Evolutionary conservation across 108 stramenopile species (phyloP).

Genomic region (Pseudonitzschia multistriata): DNA sequence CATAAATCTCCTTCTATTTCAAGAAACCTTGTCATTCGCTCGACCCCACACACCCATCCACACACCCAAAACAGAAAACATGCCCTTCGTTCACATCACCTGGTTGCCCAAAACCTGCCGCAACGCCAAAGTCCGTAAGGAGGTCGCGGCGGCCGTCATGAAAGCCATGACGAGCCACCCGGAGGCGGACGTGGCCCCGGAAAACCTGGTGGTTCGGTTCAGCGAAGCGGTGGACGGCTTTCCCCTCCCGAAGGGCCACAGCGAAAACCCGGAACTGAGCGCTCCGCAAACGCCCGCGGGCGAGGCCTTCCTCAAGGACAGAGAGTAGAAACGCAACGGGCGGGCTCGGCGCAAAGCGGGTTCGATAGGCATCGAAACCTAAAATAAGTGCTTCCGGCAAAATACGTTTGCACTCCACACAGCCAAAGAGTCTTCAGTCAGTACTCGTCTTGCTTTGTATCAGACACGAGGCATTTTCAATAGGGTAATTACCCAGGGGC

Average conservation of each 20-base stretch:
- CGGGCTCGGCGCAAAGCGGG: too few species aligned
- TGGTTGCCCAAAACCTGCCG: conserved; percentile 63
- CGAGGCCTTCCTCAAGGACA: conserved; percentile 48
- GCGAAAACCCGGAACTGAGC: conserved; percentile 39
- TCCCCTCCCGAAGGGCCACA: conserved; percentile 54
- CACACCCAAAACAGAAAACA: conserved; percentile 4
- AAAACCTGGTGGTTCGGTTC: conserved; percentile 56
- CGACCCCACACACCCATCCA: too few species aligned
- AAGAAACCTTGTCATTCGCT: too few species aligned
- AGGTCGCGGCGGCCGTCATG: conserved; percentile 54
- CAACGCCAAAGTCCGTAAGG: conserved; percentile 45
- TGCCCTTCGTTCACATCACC: conserved; percentile 61
- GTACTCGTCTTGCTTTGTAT: too few species aligned
- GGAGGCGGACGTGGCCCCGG: conserved; percentile 42
- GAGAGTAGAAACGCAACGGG: conserved; percentile 23
- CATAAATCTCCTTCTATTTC: too few species aligned
- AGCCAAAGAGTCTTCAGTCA: too few species aligned
- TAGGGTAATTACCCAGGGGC: too few species aligned
- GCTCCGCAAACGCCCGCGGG: conserved; percentile 38
- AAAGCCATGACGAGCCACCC: conserved; percentile 43
- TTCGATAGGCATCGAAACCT: too few species aligned
- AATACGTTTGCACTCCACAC: too few species aligned
- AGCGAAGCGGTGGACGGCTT: conserved; percentile 57
- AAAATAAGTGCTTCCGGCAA: too few species aligned
- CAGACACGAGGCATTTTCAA: too few species aligned